A percentile compares a stretch with the other conserved stretches of the same genome.
phyloP scores from a whole-genome alignment of 2,329 filamentous ascomycete species.

The Colletotrichum neosansevieriae region DNA sequence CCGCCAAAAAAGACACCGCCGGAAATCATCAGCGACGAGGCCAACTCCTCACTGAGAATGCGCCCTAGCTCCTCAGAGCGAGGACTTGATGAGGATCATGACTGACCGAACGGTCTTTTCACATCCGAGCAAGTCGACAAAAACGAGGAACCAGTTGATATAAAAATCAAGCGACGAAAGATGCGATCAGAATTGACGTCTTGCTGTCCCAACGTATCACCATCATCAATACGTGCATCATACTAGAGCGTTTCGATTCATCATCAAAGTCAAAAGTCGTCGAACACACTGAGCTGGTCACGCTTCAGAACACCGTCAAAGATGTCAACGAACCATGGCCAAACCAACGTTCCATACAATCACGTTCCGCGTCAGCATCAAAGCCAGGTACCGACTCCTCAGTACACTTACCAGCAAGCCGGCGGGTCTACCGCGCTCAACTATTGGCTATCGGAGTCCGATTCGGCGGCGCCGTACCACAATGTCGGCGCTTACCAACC shows the following conservation, averaged over 20 bases:
- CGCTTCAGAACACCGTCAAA: neutral
- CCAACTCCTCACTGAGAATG: slow-evolving; percentile 8
- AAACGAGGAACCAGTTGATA: neutral
- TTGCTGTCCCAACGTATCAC: neutral
- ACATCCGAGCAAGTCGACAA: too few relatives aligned
- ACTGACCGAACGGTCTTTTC: neutral
- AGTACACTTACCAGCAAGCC: slow-evolving; percentile 8
- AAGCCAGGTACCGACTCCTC: neutral
- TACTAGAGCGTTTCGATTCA: too few relatives aligned
- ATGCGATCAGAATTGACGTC: too few relatives aligned
- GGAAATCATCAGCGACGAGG: neutral
- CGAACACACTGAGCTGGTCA: too few relatives aligned
- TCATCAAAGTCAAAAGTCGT: too few relatives aligned
- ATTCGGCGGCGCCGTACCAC: slow-evolving; percentile 10
- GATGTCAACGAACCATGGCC: slow-evolving; percentile 21
- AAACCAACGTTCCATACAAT: neutral
- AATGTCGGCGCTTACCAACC: slow-evolving; percentile 11
- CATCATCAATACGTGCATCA: neutral
- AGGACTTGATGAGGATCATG: neutral
- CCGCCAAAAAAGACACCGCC: slow-evolving; percentile 10
- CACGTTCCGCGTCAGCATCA: slow-evolving; percentile 11
- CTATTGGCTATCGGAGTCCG: slow-evolving; percentile 18
- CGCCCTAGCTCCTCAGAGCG: neutral
- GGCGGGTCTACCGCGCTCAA: slow-evolving; percentile 11
- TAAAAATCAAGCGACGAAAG: too few relatives aligned